Percentiles rank a stretch among this genome's conserved stretches.
phyloP scores from a whole-genome alignment of 2,329 filamentous ascomycete species.

The Dryadomyces quercus-mongolicae region DNA sequence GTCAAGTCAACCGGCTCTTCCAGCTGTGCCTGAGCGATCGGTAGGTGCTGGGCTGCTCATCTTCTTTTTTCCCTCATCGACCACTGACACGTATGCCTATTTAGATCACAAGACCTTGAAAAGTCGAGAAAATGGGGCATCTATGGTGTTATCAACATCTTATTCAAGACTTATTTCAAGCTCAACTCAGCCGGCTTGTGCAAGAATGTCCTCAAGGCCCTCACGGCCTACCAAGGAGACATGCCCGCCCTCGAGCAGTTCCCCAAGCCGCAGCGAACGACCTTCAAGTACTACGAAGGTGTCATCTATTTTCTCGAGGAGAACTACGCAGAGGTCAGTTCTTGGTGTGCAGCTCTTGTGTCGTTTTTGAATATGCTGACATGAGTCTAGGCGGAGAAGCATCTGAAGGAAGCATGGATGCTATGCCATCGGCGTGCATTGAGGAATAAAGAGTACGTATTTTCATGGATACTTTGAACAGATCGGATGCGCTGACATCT shows the following conservation, averaged over 20 bases:
- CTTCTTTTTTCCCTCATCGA: not conserved
- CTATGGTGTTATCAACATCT: conserved; percentile 84
- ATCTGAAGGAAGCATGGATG: conserved; percentile 70
- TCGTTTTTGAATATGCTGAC: not conserved
- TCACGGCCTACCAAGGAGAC: conserved; percentile 65
- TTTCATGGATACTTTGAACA: not conserved
- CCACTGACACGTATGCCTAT: conserved; percentile 9
- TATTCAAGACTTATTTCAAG: conserved; percentile 98
- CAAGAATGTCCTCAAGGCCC: conserved; percentile 76
- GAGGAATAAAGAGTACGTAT: conserved; percentile 66
- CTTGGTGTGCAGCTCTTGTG: too few relatives aligned
- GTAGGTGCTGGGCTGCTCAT: conserved; percentile 34
- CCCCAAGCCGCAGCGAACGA: conserved; percentile 82
- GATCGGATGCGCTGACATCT: not conserved
- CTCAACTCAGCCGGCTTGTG: conserved; percentile 81
- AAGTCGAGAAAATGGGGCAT: conserved; percentile 97
- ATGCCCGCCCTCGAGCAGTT: conserved; percentile 71
- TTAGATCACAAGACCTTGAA: conserved; percentile 51
- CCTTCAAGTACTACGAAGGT: conserved; percentile 92
- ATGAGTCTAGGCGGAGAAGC: conserved; percentile 55
- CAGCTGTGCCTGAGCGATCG: conserved; percentile 81
- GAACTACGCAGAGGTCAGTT: conserved; percentile 63
- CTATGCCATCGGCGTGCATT: conserved; percentile 62
- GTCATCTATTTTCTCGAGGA: conserved; percentile 92
- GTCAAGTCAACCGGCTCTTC: conserved; percentile 86